A percentile compares a stretch with the other conserved stretches of the same genome.
phyloP scores from a whole-genome alignment of 2,329 filamentous ascomycete genomes.

The Epichloe baconii region DNA sequence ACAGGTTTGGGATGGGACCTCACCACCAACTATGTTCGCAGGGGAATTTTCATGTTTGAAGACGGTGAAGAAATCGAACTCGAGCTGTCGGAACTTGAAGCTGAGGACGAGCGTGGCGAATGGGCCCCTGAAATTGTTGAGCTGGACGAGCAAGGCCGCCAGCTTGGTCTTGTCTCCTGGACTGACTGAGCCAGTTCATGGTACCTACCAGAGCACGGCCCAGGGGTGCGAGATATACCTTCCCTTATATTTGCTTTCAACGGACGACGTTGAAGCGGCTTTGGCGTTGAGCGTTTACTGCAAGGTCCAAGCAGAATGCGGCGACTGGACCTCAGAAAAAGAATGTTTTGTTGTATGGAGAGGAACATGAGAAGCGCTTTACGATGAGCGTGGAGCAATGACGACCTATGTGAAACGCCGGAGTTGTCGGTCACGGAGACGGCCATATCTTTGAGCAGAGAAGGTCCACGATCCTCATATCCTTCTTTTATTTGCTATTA shows the following conservation, averaged over 20 bases:
- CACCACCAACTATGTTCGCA: constrained; percentile 32
- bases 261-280: not conserved
- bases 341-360: too few relatives aligned
- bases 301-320: too few relatives aligned
- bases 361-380: too few relatives aligned
- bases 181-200: constrained; percentile 12
- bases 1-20: constrained; percentile 44
- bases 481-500: too few relatives aligned
- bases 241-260: not conserved
- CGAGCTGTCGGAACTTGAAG: constrained; percentile 36
- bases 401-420: too few relatives aligned
- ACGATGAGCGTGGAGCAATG: too few relatives aligned
- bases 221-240: not conserved
- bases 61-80: constrained; percentile 37
- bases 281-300: not conserved
- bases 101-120: constrained; percentile 41
- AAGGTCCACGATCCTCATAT: too few relatives aligned
- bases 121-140: constrained; percentile 40
- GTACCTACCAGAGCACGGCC: not conserved
- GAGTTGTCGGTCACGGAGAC: too few relatives aligned
- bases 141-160: constrained; percentile 36
- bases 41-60: constrained; percentile 36
- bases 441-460: too few relatives aligned
- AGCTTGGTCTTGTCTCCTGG: constrained; percentile 40
- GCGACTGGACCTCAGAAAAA: too few relatives aligned